Evolutionary conservation across 2,329 filamentous ascomycete species (phyloP), one percentile per base, ranked within the genome.

Genomic region (Aspergillus alliaceus): DNA sequence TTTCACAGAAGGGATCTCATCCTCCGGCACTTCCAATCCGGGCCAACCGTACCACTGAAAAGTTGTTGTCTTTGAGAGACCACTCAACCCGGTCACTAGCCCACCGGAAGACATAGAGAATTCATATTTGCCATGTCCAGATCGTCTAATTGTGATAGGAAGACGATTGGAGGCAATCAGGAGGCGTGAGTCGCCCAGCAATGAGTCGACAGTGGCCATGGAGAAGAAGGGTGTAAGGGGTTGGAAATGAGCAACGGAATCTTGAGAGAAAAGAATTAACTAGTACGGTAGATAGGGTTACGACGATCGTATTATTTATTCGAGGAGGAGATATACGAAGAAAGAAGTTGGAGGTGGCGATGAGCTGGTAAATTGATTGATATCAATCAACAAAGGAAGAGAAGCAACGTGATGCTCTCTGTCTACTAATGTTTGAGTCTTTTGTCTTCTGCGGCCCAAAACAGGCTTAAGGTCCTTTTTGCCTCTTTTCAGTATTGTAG

Each of bases 21-120:
- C 83, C 59, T 93, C 90, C 32, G 93, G 92, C 1, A 97, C 86
- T 74, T 96, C 90, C 39, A 96, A 79, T 31, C 93, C 93, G 1
- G 93, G 92, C 93, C 93, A 97, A 63, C 93, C 93, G 75, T 96
- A 97, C 93, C 93, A 97, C 74, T 93, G 90, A 75, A 96, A 96
- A 66, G 87, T 92, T 32, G 90, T 96, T 24, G 90, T 89, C 77
- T 96, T 96, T 69, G 90, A 87, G 51, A 97, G 80, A 31, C 93
- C 93, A 64, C 90, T 95, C 59, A 97, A 82, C 25, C 93, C 93
- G 25, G 91, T 96, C 69, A 96, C 93, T 24, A 97, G 84, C 31
- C 93, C 93, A 53, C 93, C 93, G 4, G 93, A 96, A 52, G 93
- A 96, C 90, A 96, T 96, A 72, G 89, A 90, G 76, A 95, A 96